phyloP scores from a whole-genome alignment of 2,329 filamentous ascomycete genomes.

The Coniochaeta sp. region DNA sequence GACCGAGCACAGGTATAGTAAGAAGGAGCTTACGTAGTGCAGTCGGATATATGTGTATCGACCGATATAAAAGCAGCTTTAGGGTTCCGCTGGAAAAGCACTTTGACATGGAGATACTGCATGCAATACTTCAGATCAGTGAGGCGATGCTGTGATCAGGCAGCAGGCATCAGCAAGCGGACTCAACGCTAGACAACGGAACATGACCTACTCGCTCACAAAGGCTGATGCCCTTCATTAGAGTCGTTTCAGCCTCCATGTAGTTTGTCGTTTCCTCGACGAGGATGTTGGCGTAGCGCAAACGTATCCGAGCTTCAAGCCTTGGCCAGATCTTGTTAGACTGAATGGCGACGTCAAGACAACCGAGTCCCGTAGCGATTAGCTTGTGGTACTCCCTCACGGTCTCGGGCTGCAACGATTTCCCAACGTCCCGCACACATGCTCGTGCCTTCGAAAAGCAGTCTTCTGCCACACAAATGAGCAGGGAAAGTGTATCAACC shows the following conservation, averaged over 20 bases:
- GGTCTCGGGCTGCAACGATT: conserved; percentile 39
- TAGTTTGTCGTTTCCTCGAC: conserved; percentile 71
- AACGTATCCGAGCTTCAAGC: conserved; percentile 59
- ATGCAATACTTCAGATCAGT: conserved; percentile 69
- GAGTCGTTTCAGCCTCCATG: conserved; percentile 62
- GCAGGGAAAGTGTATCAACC: conserved; percentile 47
- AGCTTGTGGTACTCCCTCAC: conserved; percentile 64
- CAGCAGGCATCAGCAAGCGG: conserved; percentile 9
- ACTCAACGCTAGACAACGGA: background rate
- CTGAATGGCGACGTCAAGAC: conserved; percentile 62
- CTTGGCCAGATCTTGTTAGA: conserved; percentile 53
- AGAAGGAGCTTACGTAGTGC: conserved; percentile 46
- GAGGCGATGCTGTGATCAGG: conserved; percentile 38
- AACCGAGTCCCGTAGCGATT: conserved; percentile 64
- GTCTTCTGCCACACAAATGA: conserved; percentile 69
- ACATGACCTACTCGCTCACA: conserved; percentile 51
- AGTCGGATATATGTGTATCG: conserved; percentile 61
- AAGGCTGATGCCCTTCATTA: conserved; percentile 63
- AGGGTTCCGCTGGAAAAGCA: conserved; percentile 61
- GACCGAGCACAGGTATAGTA: background rate
- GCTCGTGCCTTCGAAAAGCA: conserved; percentile 61
- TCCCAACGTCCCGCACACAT: conserved; percentile 40
- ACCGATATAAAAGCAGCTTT: conserved; percentile 67
- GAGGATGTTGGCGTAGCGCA: conserved; percentile 65
- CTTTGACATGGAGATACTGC: conserved; percentile 64